Evolutionary conservation across 352 stramenopile species (phyloP), one percentile per base, ranked within the genome.

Genomic region (Phytophthora podocarpi): DNA sequence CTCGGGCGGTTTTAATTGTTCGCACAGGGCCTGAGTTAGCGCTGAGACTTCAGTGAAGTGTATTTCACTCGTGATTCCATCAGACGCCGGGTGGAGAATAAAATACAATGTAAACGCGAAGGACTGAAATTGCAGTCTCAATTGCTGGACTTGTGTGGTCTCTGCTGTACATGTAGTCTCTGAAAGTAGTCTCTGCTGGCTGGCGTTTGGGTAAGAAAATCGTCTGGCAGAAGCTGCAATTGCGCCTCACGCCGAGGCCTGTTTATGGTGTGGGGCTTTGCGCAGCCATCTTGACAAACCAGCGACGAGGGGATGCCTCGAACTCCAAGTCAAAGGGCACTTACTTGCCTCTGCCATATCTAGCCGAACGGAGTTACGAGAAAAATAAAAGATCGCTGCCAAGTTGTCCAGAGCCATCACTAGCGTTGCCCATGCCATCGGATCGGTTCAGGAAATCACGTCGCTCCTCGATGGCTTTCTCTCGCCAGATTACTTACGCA

Each of bases 401-500:
- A 49, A 30, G 43, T 49, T 52, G 51, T 32, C 36, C 34, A 21
- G 24, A 26, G 36, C 56, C 48, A 67, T 72, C 56, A 59, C 42
- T 16, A 67, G 30, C 32, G 63, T 71, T 63, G 63, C 42, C 37
- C 24, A 58, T 55, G 43, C 42, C 42, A 34, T 41, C 13, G 6
- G 3, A 30, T 48, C 43, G 26, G 46, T 64, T 50, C 37, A 51
- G 41, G 32, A 21, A 21, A n/a, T 28, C 34, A 46, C 58, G 46
- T 41, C 59, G 64, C 37, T 60, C 62, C 46, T 47, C 4, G 10
- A 18, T 15, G 30, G 18, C 37, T 39, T 42, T 70, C 46, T 58
- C 48, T 73, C 20, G 30, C 60, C 47, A 12, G 11, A 26, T 73
- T 73, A 73, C 64, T 58, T 58, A 73, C 59, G 15, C 36, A 21